Conservation (phyloP, 1,139 yeast genomes). For the Geotrichum carabidarum region DNA sequence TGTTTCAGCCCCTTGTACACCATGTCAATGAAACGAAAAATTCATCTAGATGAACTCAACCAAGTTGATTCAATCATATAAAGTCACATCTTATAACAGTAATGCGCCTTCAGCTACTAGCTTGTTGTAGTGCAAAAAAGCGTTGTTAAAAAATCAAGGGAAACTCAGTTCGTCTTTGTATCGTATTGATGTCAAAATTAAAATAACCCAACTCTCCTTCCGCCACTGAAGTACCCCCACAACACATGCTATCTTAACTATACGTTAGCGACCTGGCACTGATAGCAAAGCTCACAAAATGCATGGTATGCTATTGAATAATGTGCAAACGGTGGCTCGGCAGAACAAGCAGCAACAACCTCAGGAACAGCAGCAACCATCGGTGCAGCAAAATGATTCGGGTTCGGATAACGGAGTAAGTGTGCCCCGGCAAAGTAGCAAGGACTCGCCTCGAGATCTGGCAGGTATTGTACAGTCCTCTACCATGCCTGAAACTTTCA, state of each 20-base stretch:
- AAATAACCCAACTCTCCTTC: too few relatives aligned
- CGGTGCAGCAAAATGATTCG: neutral
- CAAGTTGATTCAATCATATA: too few relatives aligned
- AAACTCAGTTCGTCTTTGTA: too few relatives aligned
- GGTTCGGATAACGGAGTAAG: neutral
- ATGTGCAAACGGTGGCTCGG: neutral
- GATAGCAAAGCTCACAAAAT: neutral
- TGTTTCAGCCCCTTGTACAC: too few relatives aligned
- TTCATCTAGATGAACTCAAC: too few relatives aligned
- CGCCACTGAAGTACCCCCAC: neutral
- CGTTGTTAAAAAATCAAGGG: too few relatives aligned
- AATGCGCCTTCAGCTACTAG: too few relatives aligned
- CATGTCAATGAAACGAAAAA: too few relatives aligned
- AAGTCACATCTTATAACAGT: too few relatives aligned
- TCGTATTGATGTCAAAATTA: too few relatives aligned
- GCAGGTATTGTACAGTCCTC: neutral
- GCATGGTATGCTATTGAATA: constrained; percentile 5
- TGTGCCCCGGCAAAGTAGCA: neutral
- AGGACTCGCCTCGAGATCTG: neutral
- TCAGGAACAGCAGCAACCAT: neutral
- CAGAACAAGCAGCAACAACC: neutral
- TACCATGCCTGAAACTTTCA: neutral
- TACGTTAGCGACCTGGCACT: neutral
- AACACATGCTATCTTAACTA: neutral
- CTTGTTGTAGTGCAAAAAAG: too few relatives aligned